Evolutionary conservation across 352 stramenopile genomes (phyloP).

Genomic region (Phytophthora colocasiae): DNA sequence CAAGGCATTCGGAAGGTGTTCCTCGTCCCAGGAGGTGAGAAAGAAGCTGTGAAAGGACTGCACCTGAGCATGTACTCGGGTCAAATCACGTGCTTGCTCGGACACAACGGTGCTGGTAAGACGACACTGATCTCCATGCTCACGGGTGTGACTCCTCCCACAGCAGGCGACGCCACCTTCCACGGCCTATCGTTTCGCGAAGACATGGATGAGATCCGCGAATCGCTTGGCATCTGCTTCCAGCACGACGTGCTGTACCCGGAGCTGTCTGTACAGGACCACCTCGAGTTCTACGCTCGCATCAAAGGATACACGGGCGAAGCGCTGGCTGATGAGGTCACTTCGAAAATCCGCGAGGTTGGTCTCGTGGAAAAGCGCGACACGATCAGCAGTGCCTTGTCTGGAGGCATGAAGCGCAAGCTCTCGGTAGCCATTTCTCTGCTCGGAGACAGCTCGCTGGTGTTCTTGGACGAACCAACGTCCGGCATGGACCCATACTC

Average conservation of each 20-base stretch:
- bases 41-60: slow-evolving; percentile 89
- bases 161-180: slow-evolving; percentile 59
- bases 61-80: slow-evolving; percentile 78
- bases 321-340: slow-evolving; percentile 43
- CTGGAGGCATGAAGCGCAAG: slow-evolving; percentile 91
- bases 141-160: slow-evolving; percentile 61
- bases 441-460: slow-evolving; percentile 78
- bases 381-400: slow-evolving; percentile 57
- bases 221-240: slow-evolving; percentile 72
- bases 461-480: slow-evolving; percentile 92
- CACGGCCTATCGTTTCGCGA: slow-evolving; percentile 51
- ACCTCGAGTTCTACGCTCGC: slow-evolving; percentile 67
- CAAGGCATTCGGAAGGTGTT: slow-evolving; percentile 81
- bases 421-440: slow-evolving; percentile 90
- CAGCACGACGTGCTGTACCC: slow-evolving; percentile 86
- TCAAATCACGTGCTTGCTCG: slow-evolving; percentile 91
- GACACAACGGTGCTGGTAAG: slow-evolving; percentile 93
- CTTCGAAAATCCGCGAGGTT: slow-evolving; percentile 57
- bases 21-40: slow-evolving; percentile 73
- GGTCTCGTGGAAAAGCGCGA: slow-evolving; percentile 66
- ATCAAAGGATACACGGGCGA: slow-evolving; percentile 62
- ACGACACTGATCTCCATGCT: slow-evolving; percentile 94
- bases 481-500: slow-evolving; percentile 95
- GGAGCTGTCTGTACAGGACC: slow-evolving; percentile 79
- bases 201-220: slow-evolving; percentile 74